A percentile compares a stretch with the other conserved stretches of the same genome.
Evolutionary conservation across 2,329 filamentous ascomycete genomes (phyloP).

Genomic region (Stachybotrys elegans): DNA sequence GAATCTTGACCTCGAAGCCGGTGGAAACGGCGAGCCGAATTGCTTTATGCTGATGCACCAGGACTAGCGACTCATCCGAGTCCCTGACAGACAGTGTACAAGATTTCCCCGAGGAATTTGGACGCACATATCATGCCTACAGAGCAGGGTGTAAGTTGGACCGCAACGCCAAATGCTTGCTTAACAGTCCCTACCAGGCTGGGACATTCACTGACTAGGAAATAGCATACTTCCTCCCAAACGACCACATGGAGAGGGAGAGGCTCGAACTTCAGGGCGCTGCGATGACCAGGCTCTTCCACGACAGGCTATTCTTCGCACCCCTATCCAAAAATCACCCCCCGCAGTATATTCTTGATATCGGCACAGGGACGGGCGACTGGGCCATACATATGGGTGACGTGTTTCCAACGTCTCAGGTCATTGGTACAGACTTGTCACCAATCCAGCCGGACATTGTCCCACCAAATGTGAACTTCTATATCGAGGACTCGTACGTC

Average conservation of each 20-base stretch:
- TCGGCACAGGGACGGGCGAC: slow-evolving; percentile 43
- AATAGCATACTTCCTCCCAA: slow-evolving; percentile 41
- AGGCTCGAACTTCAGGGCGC: slow-evolving; percentile 34
- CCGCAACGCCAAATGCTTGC: no score
- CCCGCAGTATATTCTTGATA: slow-evolving; percentile 33
- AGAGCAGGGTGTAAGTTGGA: slow-evolving; percentile 38
- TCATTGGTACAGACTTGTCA: slow-evolving; percentile 62
- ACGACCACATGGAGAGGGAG: slow-evolving; percentile 36
- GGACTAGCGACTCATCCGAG: slow-evolving; percentile 22
- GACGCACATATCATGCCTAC: slow-evolving; percentile 43
- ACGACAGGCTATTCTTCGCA: slow-evolving; percentile 35
- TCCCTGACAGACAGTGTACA: slow-evolving; percentile 37
- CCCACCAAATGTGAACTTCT: slow-evolving; percentile 69
- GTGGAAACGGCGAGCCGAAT: background rate
- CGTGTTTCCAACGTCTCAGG: slow-evolving; percentile 50
- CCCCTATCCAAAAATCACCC: slow-evolving; percentile 30
- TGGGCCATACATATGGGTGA: slow-evolving; percentile 67
- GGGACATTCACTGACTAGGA: background rate
- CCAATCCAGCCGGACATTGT: slow-evolving; percentile 62
- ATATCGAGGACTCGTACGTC: slow-evolving; percentile 59
- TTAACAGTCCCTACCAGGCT: no score
- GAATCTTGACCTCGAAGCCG: background rate
- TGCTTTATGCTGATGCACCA: background rate
- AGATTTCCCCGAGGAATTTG: slow-evolving; percentile 36
- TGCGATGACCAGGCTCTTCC: slow-evolving; percentile 31